phyloP scores from a whole-genome alignment of 768 basidiomycete genomes.

The Suillus weaverae region DNA sequence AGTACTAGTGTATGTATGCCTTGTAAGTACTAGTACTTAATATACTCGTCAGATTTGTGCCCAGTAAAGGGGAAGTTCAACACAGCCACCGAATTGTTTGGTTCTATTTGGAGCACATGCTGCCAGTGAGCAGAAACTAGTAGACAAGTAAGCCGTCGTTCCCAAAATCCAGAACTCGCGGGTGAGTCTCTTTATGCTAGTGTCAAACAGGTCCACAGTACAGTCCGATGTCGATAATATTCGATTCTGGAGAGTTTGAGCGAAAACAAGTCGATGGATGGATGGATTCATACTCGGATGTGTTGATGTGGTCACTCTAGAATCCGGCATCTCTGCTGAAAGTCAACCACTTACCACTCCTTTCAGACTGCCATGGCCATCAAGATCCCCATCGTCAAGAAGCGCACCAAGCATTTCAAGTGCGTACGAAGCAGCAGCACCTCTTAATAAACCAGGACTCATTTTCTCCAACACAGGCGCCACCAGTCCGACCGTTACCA shows the following conservation, averaged over 20 bases:
- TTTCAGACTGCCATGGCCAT: conserved; percentile 43
- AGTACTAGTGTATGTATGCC: not conserved
- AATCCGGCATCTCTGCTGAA: not conserved
- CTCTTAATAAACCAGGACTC: conserved; percentile 7
- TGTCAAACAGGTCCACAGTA: conserved; percentile 13
- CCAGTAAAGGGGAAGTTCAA: not conserved
- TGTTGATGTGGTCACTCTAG: not conserved
- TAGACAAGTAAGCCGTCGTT: conserved; percentile 35
- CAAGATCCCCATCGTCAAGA: conserved; percentile 83
- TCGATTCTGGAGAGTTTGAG: conserved; percentile 5
- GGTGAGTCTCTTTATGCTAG: conserved; percentile 38
- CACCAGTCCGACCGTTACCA: conserved; percentile 99
- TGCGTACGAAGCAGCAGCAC: conserved; percentile 38
- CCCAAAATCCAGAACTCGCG: conserved; percentile 56
- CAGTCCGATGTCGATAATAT: not conserved
- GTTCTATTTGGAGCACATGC: not conserved
- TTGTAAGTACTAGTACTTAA: too few relatives aligned
- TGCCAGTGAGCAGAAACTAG: not conserved
- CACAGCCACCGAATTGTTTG: conserved; percentile 1
- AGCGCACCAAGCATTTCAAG: conserved; percentile 98
- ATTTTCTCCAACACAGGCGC: conserved; percentile 55
- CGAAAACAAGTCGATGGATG: conserved; percentile 23
- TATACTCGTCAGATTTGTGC: not conserved
- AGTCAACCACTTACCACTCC: conserved; percentile 15
- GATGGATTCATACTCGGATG: conserved; percentile 23